A percentile compares a stretch with the other conserved stretches of the same genome.
These are phyloP conservation scores for Podila epicladia DNA, from an alignment of 192 early-diverging fungal genomes.

Conservation along the genomic window DNA sequence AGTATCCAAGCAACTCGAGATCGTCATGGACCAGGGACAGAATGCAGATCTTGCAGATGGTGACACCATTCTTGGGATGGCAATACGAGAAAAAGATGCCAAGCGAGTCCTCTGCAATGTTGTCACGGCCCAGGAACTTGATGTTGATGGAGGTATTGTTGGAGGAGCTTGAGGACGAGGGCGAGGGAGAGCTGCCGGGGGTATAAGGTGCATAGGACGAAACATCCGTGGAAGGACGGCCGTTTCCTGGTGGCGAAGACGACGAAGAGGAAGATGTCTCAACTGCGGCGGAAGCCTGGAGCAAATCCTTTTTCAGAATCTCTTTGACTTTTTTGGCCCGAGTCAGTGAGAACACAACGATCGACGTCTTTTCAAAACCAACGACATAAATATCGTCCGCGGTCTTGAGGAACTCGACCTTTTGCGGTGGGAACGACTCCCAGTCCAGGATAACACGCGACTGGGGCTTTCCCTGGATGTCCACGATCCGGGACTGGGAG, in stretches of 20 bases:
- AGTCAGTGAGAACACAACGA: slow-evolving; percentile 29
- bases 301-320: slow-evolving; percentile 31
- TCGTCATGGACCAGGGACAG: slow-evolving; percentile 14
- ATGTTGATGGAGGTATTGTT: slow-evolving; percentile 9
- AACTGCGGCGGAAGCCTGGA: slow-evolving; percentile 6
- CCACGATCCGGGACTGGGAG: slow-evolving; percentile 37
- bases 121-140: slow-evolving; percentile 42
- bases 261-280: not conserved
- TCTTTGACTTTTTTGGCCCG: slow-evolving; percentile 29
- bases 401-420: slow-evolving; percentile 41
- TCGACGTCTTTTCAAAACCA: slow-evolving; percentile 39
- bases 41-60: slow-evolving; percentile 32
- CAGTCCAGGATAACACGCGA: slow-evolving; percentile 38
- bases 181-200: not conserved
- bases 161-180: not conserved
- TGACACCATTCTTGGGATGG: slow-evolving; percentile 33
- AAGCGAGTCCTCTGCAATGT: slow-evolving; percentile 33
- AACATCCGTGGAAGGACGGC: not conserved
- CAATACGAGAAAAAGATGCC: slow-evolving; percentile 43
- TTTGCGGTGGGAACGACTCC: slow-evolving; percentile 30
- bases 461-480: slow-evolving; percentile 35
- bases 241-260: not conserved
- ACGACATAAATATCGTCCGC: slow-evolving; percentile 35
- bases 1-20: slow-evolving; percentile 37
- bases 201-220: not conserved